Percentiles rank a stretch among this genome's conserved stretches.
phyloP scores from a whole-genome alignment of 169 alveolate genomes.

The Plasmodium relictum region DNA sequence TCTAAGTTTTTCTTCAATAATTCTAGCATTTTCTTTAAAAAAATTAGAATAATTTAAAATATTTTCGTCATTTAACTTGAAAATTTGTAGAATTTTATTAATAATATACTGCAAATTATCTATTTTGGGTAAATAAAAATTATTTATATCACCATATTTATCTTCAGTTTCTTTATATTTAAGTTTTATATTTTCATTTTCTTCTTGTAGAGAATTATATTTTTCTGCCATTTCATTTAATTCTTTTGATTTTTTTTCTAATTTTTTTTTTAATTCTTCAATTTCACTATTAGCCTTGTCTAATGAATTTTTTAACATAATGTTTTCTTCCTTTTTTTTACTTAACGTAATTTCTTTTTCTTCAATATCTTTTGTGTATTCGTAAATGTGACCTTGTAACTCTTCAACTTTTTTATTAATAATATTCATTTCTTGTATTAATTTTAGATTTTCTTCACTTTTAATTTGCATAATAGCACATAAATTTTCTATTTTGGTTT shows the following conservation, averaged over 20 bases:
- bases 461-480: conserved; percentile 75
- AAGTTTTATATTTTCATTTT: conserved; percentile 16
- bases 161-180: conserved; percentile 6
- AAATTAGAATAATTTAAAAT: conserved; percentile 26
- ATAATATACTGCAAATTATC: conserved; percentile 32
- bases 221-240: conserved; percentile 10
- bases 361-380: conserved; percentile 62
- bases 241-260: conserved; percentile 22
- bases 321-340: conserved; percentile 66
- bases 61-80: conserved; percentile 42
- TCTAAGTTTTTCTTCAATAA: conserved; percentile 39
- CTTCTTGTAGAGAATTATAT: conserved; percentile 30
- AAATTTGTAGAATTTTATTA: conserved; percentile 39
- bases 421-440: conserved; percentile 66
- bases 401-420: conserved; percentile 66
- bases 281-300: conserved; percentile 34
- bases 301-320: conserved; percentile 8
- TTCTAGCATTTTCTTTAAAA: conserved; percentile 36
- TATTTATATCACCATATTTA: neutral
- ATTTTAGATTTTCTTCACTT: conserved; percentile 68
- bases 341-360: conserved; percentile 50
- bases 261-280: conserved; percentile 7
- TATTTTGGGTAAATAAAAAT: conserved; percentile 39
- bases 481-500: conserved; percentile 60
- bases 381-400: conserved; percentile 76